phyloP scores from a whole-genome alignment of 306 rosid genomes.

The Vigna trinervia region DNA sequence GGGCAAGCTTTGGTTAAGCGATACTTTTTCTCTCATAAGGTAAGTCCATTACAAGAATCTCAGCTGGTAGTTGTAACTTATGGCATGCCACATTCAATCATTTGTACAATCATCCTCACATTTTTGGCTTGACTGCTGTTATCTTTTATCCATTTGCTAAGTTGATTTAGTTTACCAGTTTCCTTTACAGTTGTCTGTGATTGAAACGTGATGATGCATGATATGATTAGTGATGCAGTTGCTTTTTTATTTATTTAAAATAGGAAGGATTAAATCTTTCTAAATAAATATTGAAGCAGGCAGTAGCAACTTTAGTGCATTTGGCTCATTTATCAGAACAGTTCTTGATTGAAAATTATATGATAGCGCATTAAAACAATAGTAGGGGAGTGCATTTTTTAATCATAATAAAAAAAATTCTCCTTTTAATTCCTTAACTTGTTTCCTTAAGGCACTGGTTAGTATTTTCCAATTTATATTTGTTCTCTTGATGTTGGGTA shows the following conservation, averaged over 20 bases:
- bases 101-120: slow-evolving; percentile 6
- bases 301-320: slow-evolving; percentile 20
- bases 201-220: slow-evolving; percentile 22
- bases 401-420: too few species aligned
- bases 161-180: slow-evolving; percentile 23
- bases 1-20: slow-evolving; percentile 84
- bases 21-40: slow-evolving; percentile 86
- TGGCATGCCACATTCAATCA: slow-evolving; percentile 18
- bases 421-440: too few species aligned
- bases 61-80: slow-evolving; percentile 4
- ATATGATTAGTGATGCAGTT: not conserved
- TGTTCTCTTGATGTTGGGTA: not conserved
- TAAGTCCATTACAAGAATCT: slow-evolving; percentile 45
- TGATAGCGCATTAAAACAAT: too few species aligned
- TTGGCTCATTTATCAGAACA: slow-evolving; percentile 21
- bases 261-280: not conserved
- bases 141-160: not conserved
- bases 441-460: too few species aligned
- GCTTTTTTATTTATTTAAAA: not conserved
- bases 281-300: slow-evolving; percentile 13
- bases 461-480: not conserved
- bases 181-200: slow-evolving; percentile 1
- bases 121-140: slow-evolving; percentile 22
- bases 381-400: too few species aligned
- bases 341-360: too few species aligned